phyloP scores from a whole-genome alignment of 805 yeast genomes.

The Cephaloascus albidus region DNA sequence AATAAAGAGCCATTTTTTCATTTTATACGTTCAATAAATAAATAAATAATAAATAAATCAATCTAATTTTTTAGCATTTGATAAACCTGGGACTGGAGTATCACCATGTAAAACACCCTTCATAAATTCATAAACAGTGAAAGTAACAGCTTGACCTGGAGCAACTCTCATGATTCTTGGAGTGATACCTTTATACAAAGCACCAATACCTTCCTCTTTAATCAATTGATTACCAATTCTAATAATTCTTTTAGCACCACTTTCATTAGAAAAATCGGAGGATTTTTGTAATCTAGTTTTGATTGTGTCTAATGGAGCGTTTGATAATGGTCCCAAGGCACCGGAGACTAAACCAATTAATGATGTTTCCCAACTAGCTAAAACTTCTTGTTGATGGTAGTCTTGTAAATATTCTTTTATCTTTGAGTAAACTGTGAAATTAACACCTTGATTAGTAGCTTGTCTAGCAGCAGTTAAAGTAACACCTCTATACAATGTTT shows the following conservation, averaged over 20 bases:
- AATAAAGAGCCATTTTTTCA: too few species aligned
- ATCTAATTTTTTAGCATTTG: background rate
- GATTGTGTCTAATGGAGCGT: slow-evolving; percentile 95
- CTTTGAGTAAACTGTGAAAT: slow-evolving; percentile 90
- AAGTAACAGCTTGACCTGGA: slow-evolving; percentile 98
- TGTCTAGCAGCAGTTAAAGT: slow-evolving; percentile 95
- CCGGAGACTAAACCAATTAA: slow-evolving; percentile 87
- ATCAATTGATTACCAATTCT: slow-evolving; percentile 76
- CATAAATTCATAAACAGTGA: slow-evolving; percentile 90
- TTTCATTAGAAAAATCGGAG: slow-evolving; percentile 53
- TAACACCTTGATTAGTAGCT: slow-evolving; percentile 97
- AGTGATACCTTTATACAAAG: slow-evolving; percentile 93
- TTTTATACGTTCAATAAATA: too few species aligned
- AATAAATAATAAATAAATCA: too few species aligned
- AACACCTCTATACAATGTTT: slow-evolving; percentile 88
- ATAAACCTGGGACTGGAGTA: slow-evolving; percentile 2
- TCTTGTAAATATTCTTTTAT: slow-evolving; percentile 63
- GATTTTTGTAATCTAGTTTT: slow-evolving; percentile 95
- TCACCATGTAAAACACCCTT: slow-evolving; percentile 47
- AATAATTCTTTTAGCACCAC: slow-evolving; percentile 68
- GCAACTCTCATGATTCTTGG: slow-evolving; percentile 99
- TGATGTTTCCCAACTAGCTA: slow-evolving; percentile 94
- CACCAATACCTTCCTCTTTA: slow-evolving; percentile 81
- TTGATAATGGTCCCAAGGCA: slow-evolving; percentile 95
- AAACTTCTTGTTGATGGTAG: slow-evolving; percentile 43